Conservation (phyloP, 1,139 yeast species). For the Yamadazyma pseudoaaseri region DNA sequence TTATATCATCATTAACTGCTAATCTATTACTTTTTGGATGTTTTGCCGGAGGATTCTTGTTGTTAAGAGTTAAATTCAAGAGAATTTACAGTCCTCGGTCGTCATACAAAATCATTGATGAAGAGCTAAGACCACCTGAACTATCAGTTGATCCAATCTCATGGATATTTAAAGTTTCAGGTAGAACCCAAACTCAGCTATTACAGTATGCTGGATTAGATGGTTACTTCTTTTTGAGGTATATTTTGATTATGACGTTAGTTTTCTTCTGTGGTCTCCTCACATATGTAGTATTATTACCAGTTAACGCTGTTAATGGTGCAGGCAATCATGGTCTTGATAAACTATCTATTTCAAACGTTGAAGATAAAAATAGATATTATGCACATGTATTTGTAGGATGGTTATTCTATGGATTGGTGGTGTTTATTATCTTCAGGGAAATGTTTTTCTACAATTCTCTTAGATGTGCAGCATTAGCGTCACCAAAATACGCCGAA, state of each 20-base stretch:
- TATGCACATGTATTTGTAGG: conserved; percentile 85
- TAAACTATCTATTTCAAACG: conserved; percentile 74
- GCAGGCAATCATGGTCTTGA: conserved; percentile 62
- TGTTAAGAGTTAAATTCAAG: conserved; percentile 53
- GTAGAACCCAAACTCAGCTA: conserved; percentile 62
- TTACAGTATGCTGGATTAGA: conserved; percentile 75
- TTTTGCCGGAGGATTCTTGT: conserved; percentile 52
- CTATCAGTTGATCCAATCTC: conserved; percentile 61
- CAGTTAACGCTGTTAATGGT: conserved; percentile 66
- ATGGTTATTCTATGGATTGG: conserved; percentile 72
- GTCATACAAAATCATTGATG: conserved; percentile 55
- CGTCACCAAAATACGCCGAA: conserved; percentile 77
- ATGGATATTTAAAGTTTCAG: conserved; percentile 57
- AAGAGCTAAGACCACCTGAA: conserved; percentile 60
- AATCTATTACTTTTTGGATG: conserved; percentile 54
- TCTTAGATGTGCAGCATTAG: conserved; percentile 74
- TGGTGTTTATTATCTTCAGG: conserved; percentile 71
- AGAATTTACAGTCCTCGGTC: conserved; percentile 72
- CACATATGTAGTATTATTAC: conserved; percentile 58
- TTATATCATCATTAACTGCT: conserved; percentile 56
- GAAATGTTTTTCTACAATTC: conserved; percentile 81
- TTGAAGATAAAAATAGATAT: conserved; percentile 55
- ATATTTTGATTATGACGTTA: conserved; percentile 45
- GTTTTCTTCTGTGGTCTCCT: conserved; percentile 39
- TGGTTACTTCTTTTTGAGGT: conserved; percentile 68